These are phyloP conservation scores for Silene coronaria DNA, from an alignment of 179 eudicot species.

Conservation along the genomic window DNA sequence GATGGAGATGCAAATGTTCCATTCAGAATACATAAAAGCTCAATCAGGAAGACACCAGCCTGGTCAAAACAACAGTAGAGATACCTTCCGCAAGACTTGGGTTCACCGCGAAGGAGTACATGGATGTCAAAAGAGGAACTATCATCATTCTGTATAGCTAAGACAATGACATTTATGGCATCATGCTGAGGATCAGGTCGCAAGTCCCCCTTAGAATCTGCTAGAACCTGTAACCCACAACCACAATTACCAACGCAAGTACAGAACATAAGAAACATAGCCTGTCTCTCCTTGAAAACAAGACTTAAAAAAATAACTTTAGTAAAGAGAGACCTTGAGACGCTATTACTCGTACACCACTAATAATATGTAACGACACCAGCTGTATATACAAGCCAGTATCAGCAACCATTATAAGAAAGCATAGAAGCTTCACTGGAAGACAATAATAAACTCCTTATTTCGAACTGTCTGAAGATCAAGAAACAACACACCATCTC, in stretches of 20 bases:
- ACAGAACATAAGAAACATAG: not conserved
- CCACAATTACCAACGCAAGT: slow-evolving; percentile 1
- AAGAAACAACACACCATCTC: not conserved
- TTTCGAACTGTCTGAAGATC: not conserved
- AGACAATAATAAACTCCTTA: not conserved
- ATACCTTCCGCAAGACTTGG: slow-evolving; percentile 38
- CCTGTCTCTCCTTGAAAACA: not conserved
- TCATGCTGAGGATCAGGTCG: slow-evolving; percentile 87
- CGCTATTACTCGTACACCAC: not conserved
- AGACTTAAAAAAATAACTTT: not conserved
- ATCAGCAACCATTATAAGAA: not conserved
- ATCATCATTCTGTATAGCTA: slow-evolving; percentile 68
- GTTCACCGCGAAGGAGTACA: slow-evolving; percentile 55
- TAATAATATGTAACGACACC: not conserved
- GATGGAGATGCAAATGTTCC: not conserved
- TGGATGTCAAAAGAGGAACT: slow-evolving; percentile 32
- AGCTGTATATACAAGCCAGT: not conserved
- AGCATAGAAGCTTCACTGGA: not conserved
- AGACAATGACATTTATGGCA: slow-evolving; percentile 58
- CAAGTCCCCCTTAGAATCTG: slow-evolving; percentile 84
- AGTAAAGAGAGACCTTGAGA: not conserved
- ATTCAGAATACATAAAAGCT: not conserved
- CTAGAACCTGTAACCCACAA: slow-evolving; percentile 50
- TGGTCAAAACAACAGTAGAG: not conserved
- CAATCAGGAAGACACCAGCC: slow-evolving; percentile 3